Evolutionary conservation across 495 filamentous ascomycete species (phyloP).

Genomic region (Penicillium turbatum): DNA sequence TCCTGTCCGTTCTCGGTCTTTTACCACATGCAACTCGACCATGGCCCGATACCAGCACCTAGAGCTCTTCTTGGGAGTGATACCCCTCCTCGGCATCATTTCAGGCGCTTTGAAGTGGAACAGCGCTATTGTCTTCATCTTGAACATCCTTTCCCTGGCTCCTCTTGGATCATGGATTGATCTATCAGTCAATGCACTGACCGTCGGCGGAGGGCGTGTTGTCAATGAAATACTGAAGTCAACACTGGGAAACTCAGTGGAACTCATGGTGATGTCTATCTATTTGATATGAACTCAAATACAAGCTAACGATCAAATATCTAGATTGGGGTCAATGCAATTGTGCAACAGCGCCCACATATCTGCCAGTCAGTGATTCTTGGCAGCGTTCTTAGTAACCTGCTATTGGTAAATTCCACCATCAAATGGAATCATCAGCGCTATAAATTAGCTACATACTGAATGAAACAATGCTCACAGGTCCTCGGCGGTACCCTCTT

Average conservation of each 20-base stretch:
- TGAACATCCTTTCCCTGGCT: slow-evolving; percentile 19
- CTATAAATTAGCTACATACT: not conserved
- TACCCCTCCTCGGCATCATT: slow-evolving; percentile 15
- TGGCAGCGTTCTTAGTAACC: slow-evolving; percentile 23
- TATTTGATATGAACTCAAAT: not conserved
- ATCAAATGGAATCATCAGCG: not conserved
- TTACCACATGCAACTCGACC: not conserved
- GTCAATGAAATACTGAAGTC: slow-evolving; percentile 25
- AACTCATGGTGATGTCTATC: slow-evolving; percentile 18
- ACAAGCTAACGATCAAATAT: not conserved
- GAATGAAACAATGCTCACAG: not conserved
- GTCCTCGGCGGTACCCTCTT: slow-evolving; percentile 24
- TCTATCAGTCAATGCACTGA: slow-evolving; percentile 16
- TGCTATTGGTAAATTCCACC: slow-evolving; percentile 16
- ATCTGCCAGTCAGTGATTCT: slow-evolving; percentile 20
- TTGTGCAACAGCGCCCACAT: slow-evolving; percentile 6
- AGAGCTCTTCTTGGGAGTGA: not conserved
- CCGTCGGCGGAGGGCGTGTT: slow-evolving; percentile 1
- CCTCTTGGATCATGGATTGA: slow-evolving; percentile 17
- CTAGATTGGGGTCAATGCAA: slow-evolving; percentile 19
- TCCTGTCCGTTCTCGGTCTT: too few species aligned
- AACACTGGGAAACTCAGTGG: slow-evolving; percentile 25
- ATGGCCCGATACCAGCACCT: not conserved
- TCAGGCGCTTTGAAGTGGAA: slow-evolving; percentile 7
- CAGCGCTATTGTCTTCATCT: slow-evolving; percentile 8